These are phyloP conservation scores for Amanita subjunquillea DNA, from an alignment of 768 basidiomycete genomes.

Conservation along the genomic window DNA sequence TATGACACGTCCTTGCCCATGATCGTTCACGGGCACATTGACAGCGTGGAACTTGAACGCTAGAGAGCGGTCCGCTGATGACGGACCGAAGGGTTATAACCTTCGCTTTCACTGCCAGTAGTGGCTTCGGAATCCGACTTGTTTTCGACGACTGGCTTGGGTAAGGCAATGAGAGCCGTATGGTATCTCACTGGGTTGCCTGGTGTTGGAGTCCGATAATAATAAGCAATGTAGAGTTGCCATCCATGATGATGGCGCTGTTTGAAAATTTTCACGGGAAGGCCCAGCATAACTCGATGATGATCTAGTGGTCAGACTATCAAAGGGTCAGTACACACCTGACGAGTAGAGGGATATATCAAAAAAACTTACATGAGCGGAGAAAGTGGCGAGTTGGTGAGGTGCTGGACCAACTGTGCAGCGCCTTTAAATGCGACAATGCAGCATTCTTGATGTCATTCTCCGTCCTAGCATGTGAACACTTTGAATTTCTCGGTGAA, in stretches of 20 bases:
- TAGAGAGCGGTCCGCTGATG: neutral
- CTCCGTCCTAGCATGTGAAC: neutral
- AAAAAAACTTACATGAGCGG: neutral
- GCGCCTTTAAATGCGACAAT: neutral
- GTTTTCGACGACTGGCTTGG: neutral
- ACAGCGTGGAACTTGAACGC: slow-evolving; percentile 3
- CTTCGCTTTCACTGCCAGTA: neutral
- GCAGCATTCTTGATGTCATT: neutral
- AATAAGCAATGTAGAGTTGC: slow-evolving; percentile 3
- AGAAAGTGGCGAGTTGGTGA: neutral
- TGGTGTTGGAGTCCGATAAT: slow-evolving; percentile 1
- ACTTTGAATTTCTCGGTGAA: neutral
- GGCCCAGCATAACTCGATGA: neutral
- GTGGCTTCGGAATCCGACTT: neutral
- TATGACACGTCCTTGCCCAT: slow-evolving; percentile 2
- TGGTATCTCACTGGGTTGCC: slow-evolving; percentile 5
- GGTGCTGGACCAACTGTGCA: neutral
- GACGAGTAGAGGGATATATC: too few species aligned
- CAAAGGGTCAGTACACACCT: neutral
- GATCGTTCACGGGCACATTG: slow-evolving; percentile 4
- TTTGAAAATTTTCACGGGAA: slow-evolving; percentile 3
- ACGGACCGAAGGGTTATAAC: neutral
- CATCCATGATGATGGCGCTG: neutral
- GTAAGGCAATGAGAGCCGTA: slow-evolving; percentile 1
- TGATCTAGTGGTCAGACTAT: neutral